phyloP scores from a whole-genome alignment of 1,284 basidiomycete genomes.

The Ceratobasidium sp. region DNA sequence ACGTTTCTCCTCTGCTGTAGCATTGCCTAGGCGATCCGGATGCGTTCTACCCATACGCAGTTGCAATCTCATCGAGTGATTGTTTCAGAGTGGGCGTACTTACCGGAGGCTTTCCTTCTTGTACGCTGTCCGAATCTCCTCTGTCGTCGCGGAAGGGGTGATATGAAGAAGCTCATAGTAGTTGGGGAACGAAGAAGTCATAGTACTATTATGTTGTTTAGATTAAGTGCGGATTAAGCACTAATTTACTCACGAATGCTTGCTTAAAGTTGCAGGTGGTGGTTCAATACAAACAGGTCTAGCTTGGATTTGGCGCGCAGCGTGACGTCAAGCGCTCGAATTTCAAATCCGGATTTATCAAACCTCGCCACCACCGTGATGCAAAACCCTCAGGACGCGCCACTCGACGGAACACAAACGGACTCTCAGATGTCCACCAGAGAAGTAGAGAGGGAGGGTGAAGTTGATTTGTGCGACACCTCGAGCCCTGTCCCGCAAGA shows the following conservation, averaged over 20 bases:
- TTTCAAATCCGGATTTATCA: background rate
- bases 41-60: conserved; percentile 71
- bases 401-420: conserved; percentile 22
- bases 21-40: conserved; percentile 88
- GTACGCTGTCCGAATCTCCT: conserved; percentile 84
- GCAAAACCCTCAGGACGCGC: background rate
- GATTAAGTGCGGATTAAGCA: background rate
- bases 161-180: conserved; percentile 78
- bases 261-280: conserved; percentile 8
- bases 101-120: conserved; percentile 80
- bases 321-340: conserved; percentile 30
- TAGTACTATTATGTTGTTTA: background rate
- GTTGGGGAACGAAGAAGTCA: conserved; percentile 73
- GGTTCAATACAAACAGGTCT: background rate
- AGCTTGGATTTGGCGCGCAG: conserved; percentile 18
- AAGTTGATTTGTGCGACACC: background rate
- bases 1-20: conserved; percentile 76
- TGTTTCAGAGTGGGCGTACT: conserved; percentile 21
- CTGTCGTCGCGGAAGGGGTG: conserved; percentile 69
- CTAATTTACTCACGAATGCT: background rate
- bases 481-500: background rate
- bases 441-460: background rate
- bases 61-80: conserved; percentile 27
- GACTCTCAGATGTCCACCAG: conserved; percentile 11
- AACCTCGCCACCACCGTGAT: conserved; percentile 22